phyloP scores from a whole-genome alignment of 2,329 filamentous ascomycete species.

The Nemania serpens region DNA sequence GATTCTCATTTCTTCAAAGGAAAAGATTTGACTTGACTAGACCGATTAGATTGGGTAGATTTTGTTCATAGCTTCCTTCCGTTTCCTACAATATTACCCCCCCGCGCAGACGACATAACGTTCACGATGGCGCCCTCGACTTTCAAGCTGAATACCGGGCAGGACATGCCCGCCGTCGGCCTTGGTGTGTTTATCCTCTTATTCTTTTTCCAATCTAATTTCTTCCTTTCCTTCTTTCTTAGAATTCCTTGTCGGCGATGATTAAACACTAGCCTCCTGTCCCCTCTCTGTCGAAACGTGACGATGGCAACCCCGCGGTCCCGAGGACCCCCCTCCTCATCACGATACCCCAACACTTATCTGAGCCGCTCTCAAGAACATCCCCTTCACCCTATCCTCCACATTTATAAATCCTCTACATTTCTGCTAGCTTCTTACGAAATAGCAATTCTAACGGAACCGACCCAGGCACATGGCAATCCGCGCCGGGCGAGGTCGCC shows the following conservation, averaged over 20 bases:
- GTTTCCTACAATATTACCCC: constrained; percentile 15
- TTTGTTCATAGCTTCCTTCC: too few species aligned
- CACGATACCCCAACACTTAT: background rate
- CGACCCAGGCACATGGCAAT: constrained; percentile 65
- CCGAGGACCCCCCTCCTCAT: background rate
- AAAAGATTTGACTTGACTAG: too few species aligned
- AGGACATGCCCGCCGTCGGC: constrained; percentile 66
- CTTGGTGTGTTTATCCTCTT: constrained; percentile 53
- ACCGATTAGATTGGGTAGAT: too few species aligned
- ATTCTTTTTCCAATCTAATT: background rate
- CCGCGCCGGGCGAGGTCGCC: constrained; percentile 61
- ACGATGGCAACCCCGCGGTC: constrained; percentile 4
- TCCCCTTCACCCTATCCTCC: too few species aligned
- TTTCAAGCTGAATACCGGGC: constrained; percentile 68
- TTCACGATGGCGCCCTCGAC: constrained; percentile 57
- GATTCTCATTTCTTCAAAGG: background rate
- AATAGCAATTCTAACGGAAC: constrained; percentile 12
- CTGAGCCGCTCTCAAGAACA: background rate
- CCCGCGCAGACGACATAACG: background rate
- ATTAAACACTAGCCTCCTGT: background rate
- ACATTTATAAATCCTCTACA: background rate
- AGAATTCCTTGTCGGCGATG: background rate
- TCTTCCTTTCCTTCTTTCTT: background rate
- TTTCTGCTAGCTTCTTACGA: background rate
- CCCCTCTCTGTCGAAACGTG: background rate